These are phyloP conservation scores for Colletotrichum lupini DNA, from an alignment of 2,329 filamentous ascomycete genomes.

Conservation along the genomic window DNA sequence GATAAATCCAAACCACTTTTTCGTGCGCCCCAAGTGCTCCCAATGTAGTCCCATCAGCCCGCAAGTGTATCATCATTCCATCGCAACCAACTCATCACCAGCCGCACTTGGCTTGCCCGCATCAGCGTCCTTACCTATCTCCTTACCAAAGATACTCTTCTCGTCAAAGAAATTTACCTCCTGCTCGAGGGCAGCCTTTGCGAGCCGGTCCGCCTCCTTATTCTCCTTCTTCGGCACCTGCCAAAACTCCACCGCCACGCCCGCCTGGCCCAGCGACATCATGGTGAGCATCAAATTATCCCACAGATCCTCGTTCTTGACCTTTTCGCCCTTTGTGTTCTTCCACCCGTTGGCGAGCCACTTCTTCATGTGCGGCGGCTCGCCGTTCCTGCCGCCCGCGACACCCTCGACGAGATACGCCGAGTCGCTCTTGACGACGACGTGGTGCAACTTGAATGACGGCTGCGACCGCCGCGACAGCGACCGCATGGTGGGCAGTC, in stretches of 20 bases:
- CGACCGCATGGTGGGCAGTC: background rate
- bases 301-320: conserved; percentile 14
- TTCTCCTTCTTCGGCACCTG: conserved; percentile 33
- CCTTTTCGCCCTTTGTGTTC: conserved; percentile 1
- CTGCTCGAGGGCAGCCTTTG: conserved; percentile 15
- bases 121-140: too few relatives aligned
- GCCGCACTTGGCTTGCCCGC: background rate
- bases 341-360: conserved; percentile 10
- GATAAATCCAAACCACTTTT: background rate
- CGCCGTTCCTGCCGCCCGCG: background rate
- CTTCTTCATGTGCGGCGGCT: conserved; percentile 7
- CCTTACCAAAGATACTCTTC: conserved; percentile 4
- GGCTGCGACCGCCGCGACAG: background rate
- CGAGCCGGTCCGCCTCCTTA: conserved; percentile 33
- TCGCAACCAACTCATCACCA: background rate
- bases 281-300: conserved; percentile 4
- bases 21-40: background rate
- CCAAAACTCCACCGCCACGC: conserved; percentile 37
- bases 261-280: background rate
- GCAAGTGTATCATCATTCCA: background rate
- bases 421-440: conserved; percentile 10
- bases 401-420: conserved; percentile 4
- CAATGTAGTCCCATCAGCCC: background rate
- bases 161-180: conserved; percentile 6
- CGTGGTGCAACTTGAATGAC: conserved; percentile 3